Percentiles rank a stretch among this genome's conserved stretches.
Evolutionary conservation across 2,329 filamentous ascomycete species (phyloP).

Genomic region (Sporothrix pseudoabietina): DNA sequence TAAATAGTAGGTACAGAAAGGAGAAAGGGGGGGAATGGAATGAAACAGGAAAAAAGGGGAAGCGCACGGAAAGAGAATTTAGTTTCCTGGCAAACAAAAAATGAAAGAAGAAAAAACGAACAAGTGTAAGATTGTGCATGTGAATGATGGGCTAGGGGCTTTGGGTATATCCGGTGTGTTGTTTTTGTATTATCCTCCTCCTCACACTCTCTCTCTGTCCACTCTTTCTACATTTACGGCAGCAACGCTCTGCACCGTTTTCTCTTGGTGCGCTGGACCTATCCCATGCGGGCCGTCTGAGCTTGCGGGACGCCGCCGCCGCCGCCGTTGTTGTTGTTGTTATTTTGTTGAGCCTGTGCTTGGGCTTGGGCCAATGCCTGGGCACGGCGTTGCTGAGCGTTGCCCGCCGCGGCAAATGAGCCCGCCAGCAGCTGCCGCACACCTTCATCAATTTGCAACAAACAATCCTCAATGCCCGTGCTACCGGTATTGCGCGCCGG

Average conservation of each 20-base stretch:
- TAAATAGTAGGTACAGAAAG: background rate
- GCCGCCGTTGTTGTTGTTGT: background rate
- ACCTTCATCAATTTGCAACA: slow-evolving; percentile 52
- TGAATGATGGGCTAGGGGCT: background rate
- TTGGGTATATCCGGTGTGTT: slow-evolving; percentile 8
- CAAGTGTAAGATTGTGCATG: background rate
- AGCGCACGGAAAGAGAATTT: background rate
- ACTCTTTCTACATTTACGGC: background rate
- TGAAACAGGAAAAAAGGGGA: background rate
- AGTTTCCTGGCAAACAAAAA: background rate
- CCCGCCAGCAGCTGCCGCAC: slow-evolving; percentile 43
- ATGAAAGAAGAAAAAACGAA: background rate
- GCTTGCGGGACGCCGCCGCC: slow-evolving; percentile 23
- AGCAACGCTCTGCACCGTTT: background rate
- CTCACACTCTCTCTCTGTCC: background rate
- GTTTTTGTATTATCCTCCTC: background rate
- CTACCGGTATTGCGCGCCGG: slow-evolving; percentile 26
- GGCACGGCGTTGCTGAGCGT: slow-evolving; percentile 27
- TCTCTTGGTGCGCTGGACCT: background rate
- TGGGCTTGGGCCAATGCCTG: slow-evolving; percentile 26
- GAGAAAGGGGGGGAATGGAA: background rate
- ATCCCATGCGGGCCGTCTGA: slow-evolving; percentile 29
- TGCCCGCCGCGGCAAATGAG: slow-evolving; percentile 21
- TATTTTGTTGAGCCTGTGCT: slow-evolving; percentile 36
- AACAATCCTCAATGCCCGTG: slow-evolving; percentile 49